Percentiles rank a stretch among this genome's conserved stretches.
phyloP scores from a whole-genome alignment of 2,329 filamentous ascomycete genomes.

The Thelonectria blattea region DNA sequence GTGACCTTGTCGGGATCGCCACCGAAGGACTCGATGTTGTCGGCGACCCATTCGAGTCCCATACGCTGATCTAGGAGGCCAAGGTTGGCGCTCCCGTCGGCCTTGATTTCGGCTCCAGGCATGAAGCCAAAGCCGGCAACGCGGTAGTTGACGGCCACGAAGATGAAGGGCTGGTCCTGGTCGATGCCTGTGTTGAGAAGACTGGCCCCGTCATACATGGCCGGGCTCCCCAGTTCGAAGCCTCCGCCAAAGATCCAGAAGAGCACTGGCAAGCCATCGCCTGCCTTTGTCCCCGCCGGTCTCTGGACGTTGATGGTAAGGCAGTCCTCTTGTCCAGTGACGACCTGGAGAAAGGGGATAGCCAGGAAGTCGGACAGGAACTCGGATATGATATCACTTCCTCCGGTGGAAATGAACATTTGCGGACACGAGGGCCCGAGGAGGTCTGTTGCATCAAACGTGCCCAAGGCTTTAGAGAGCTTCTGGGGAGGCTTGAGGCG shows the following conservation, averaged over 20 bases:
- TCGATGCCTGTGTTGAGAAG: slow-evolving; percentile 53
- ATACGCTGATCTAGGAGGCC: slow-evolving; percentile 76
- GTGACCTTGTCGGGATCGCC: slow-evolving; percentile 81
- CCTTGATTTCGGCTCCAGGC: slow-evolving; percentile 69
- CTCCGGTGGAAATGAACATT: slow-evolving; percentile 64
- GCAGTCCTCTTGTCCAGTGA: slow-evolving; percentile 68
- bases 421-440: slow-evolving; percentile 72
- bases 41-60: slow-evolving; percentile 76
- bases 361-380: slow-evolving; percentile 58
- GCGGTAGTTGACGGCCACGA: slow-evolving; percentile 80
- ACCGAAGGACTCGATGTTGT: slow-evolving; percentile 79
- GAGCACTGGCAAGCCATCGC: slow-evolving; percentile 67
- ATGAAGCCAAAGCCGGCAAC: slow-evolving; percentile 77
- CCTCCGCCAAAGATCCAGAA: slow-evolving; percentile 76
- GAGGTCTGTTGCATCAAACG: slow-evolving; percentile 61
- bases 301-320: slow-evolving; percentile 66
- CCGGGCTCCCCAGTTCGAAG: slow-evolving; percentile 60
- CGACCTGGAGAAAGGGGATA: slow-evolving; percentile 62
- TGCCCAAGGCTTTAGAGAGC: slow-evolving; percentile 63
- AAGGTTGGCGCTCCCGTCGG: slow-evolving; percentile 71
- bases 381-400: slow-evolving; percentile 46
- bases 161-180: slow-evolving; percentile 65
- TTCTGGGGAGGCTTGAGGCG: slow-evolving; percentile 72
- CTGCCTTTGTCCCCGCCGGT: slow-evolving; percentile 59
- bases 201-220: slow-evolving; percentile 58